Percentiles rank a stretch among this genome's conserved stretches.
Conservation (phyloP, 2,329 filamentous ascomycete genomes). For the Xylaria sp. region DNA sequence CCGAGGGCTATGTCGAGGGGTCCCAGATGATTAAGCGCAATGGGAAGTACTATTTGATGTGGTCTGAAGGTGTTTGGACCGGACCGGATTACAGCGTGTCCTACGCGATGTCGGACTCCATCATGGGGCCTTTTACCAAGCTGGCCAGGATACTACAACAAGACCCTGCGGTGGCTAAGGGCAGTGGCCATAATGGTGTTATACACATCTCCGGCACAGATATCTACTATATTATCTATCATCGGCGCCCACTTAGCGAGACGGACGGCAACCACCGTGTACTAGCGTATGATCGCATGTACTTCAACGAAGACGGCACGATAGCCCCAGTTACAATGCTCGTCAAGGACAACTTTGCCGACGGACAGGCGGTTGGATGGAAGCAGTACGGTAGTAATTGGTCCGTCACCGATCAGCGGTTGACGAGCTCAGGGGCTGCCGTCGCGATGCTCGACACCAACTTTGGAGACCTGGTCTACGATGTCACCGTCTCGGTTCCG, state of each 20-base stretch:
- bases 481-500: slow-evolving; percentile 46
- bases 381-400: slow-evolving; percentile 46
- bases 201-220: slow-evolving; percentile 53
- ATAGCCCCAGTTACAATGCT: slow-evolving; percentile 58
- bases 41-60: slow-evolving; percentile 58
- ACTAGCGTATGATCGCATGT: slow-evolving; percentile 60
- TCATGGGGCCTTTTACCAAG: slow-evolving; percentile 56
- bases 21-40: slow-evolving; percentile 57
- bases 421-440: slow-evolving; percentile 41
- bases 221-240: slow-evolving; percentile 59
- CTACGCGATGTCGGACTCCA: slow-evolving; percentile 55
- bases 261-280: slow-evolving; percentile 59
- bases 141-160: slow-evolving; percentile 54
- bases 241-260: slow-evolving; percentile 58
- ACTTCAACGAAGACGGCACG: slow-evolving; percentile 57
- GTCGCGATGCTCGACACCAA: slow-evolving; percentile 53
- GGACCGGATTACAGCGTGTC: slow-evolving; percentile 59
- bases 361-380: slow-evolving; percentile 55
- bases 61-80: slow-evolving; percentile 59
- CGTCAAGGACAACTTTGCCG: slow-evolving; percentile 56
- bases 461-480: slow-evolving; percentile 51
- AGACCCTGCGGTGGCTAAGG: slow-evolving; percentile 49
- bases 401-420: slow-evolving; percentile 44
- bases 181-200: slow-evolving; percentile 57
- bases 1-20: slow-evolving; percentile 57